Evolutionary conservation across 192 early-diverging fungal genomes (phyloP), one percentile per base, ranked within the genome.

Genomic region (Spinellus fusiger): DNA sequence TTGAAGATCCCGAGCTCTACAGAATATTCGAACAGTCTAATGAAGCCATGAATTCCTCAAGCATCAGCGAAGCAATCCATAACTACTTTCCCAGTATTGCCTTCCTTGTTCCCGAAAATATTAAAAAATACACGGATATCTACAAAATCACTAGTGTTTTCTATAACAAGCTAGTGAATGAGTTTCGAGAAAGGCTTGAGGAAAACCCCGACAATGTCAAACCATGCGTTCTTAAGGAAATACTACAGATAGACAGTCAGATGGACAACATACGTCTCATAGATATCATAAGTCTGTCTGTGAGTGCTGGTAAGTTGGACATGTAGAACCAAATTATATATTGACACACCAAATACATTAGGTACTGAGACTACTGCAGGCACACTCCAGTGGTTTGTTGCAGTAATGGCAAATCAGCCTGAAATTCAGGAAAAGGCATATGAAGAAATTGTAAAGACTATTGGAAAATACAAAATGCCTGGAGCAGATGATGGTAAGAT

Each of bases 81-180:
- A 62, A 74, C 18, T 74, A 69, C 27, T 69, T 74, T 27, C 72
- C 72, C 0, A 35, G 64, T 12, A n/a, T 74, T 8, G 69, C 56
- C 34, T 38, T 3, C 23, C 0, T 69, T 22, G 33, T 60, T 38
- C 61, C 65, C 0, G 29, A 10, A 12, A 6, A 27, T n/a, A 13
- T 16, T 20, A 27, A 32, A 12, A 25, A 50, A 18, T 63, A 49
- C 29, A 4, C 13, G 3, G 18, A 47, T 7, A 13, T 65, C 25
- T 48, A 54, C 2, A 27, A 34, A 5, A 48, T 62, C 4, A 18
- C 50, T 0, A 20, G 47, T n/a, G 58, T 33, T 1, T 74, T 69
- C 34, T 69, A 68, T 38, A 66, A 61, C 18, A 49, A 46, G 3
- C 12, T 71, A 3, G 18, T 65, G 13, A 32, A 61, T 0, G 33